phyloP scores from a whole-genome alignment of 1,284 basidiomycete species.

The Schizophyllum commune region DNA sequence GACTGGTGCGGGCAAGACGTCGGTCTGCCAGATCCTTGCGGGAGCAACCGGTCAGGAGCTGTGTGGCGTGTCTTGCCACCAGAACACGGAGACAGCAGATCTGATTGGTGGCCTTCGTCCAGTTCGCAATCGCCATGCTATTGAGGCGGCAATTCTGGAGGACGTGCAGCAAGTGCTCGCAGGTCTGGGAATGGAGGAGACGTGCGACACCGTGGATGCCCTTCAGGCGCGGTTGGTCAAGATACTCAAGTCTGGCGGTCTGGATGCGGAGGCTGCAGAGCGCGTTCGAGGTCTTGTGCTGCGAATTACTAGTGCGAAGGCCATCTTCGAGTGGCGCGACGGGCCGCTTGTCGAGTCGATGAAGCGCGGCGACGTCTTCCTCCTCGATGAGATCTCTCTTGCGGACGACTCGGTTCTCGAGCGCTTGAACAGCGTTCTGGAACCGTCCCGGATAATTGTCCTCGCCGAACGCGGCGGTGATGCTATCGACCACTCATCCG shows the following conservation, averaged over 20 bases:
- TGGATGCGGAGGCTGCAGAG: slow-evolving; percentile 23
- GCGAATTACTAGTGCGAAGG: slow-evolving; percentile 43
- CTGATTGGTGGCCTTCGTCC: slow-evolving; percentile 93
- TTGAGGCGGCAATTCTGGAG: slow-evolving; percentile 24
- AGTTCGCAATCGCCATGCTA: slow-evolving; percentile 66
- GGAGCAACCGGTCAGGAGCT: slow-evolving; percentile 25
- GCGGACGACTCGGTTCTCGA: slow-evolving; percentile 99
- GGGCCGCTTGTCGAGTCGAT: slow-evolving; percentile 94
- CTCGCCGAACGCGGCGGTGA: slow-evolving; percentile 89
- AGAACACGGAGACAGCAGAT: slow-evolving; percentile 99
- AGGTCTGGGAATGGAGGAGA: background rate
- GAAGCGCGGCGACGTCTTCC: slow-evolving; percentile 77
- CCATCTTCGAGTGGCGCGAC: slow-evolving; percentile 95
- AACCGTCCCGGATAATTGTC: slow-evolving; percentile 84
- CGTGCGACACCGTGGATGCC: slow-evolving; percentile 25
- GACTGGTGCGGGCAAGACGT: slow-evolving; percentile 97
- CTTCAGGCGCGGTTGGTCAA: slow-evolving; percentile 27
- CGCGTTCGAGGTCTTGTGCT: slow-evolving; percentile 34
- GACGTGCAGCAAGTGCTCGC: background rate
- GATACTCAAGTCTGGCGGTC: slow-evolving; percentile 14
- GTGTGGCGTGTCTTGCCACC: slow-evolving; percentile 88
- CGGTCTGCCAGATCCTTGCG: slow-evolving; percentile 89
- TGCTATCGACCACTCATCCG: slow-evolving; percentile 59
- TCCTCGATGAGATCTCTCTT: slow-evolving; percentile 96
- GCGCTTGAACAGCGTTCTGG: slow-evolving; percentile 93